phyloP scores from a whole-genome alignment of 1,284 basidiomycete genomes.

The Phenoliferia sp. region DNA sequence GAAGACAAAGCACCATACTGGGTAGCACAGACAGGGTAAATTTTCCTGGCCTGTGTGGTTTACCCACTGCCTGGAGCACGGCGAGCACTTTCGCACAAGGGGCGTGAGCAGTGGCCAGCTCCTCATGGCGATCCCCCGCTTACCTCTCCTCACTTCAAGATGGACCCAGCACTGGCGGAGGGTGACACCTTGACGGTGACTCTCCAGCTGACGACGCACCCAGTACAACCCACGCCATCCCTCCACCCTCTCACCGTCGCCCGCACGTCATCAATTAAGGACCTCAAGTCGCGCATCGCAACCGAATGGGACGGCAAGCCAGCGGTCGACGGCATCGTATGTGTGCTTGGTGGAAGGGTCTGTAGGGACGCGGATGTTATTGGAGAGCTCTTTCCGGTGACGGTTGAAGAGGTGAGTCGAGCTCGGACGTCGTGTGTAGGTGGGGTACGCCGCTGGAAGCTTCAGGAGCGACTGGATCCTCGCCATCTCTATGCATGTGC shows the following conservation, averaged over 20 bases:
- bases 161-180: too few species aligned
- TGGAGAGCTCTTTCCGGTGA: conserved; percentile 2
- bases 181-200: not conserved
- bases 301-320: conserved; percentile 18
- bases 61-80: too few species aligned
- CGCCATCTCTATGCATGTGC: too few species aligned
- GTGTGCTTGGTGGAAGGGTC: conserved; percentile 17
- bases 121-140: too few species aligned
- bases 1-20: too few species aligned
- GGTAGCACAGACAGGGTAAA: too few species aligned
- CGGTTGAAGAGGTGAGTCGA: conserved; percentile 4
- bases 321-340: conserved; percentile 1
- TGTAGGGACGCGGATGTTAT: conserved; percentile 18
- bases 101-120: too few species aligned
- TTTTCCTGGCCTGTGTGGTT: too few species aligned
- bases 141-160: too few species aligned
- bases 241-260: not conserved
- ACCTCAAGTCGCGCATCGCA: conserved; percentile 15
- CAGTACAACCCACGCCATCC: not conserved
- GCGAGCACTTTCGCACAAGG: too few species aligned
- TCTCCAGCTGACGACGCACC: not conserved
- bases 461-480: not conserved
- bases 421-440: not conserved
- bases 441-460: not conserved
- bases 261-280: not conserved